Conservation (phyloP, 1,284 basidiomycete genomes). For the Ustilago xerochloae region DNA sequence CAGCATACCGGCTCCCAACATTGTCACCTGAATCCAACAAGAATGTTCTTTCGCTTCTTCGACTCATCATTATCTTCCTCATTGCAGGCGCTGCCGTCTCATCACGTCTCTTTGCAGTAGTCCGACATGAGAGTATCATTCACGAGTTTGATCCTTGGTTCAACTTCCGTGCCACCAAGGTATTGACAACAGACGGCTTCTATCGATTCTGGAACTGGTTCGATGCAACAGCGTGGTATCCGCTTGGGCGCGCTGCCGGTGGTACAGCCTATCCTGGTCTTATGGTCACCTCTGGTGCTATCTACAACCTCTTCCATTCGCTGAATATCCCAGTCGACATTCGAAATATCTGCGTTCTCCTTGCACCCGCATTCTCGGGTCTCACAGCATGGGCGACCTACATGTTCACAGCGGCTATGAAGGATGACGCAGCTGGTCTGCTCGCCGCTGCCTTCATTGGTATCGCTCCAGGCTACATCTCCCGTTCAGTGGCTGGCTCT, state of each 20-base stretch:
- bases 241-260: constrained; percentile 95
- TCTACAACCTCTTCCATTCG: constrained; percentile 88
- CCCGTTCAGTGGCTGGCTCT: constrained; percentile 96
- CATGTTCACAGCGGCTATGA: constrained; percentile 69
- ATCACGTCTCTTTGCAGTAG: constrained; percentile 94
- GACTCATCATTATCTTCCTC: constrained; percentile 65
- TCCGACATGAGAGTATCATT: constrained; percentile 98
- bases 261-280: constrained; percentile 96
- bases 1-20: constrained; percentile 46
- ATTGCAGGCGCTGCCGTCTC: constrained; percentile 82
- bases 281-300: constrained; percentile 96
- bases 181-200: constrained; percentile 77
- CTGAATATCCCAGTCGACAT: constrained; percentile 97
- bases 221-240: constrained; percentile 96
- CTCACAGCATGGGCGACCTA: constrained; percentile 98
- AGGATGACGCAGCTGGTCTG: constrained; percentile 80
- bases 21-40: constrained; percentile 49
- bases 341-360: constrained; percentile 93
- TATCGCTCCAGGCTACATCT: constrained; percentile 95
- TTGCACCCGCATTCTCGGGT: constrained; percentile 96
- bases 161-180: constrained; percentile 74
- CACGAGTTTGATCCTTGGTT: constrained; percentile 98
- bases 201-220: constrained; percentile 84
- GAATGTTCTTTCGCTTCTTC: constrained; percentile 60
- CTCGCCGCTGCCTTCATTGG: constrained; percentile 98